Percentiles rank a stretch among this genome's conserved stretches.
phyloP scores from a whole-genome alignment of 306 rosid genomes.

The Rosa rugosa region DNA sequence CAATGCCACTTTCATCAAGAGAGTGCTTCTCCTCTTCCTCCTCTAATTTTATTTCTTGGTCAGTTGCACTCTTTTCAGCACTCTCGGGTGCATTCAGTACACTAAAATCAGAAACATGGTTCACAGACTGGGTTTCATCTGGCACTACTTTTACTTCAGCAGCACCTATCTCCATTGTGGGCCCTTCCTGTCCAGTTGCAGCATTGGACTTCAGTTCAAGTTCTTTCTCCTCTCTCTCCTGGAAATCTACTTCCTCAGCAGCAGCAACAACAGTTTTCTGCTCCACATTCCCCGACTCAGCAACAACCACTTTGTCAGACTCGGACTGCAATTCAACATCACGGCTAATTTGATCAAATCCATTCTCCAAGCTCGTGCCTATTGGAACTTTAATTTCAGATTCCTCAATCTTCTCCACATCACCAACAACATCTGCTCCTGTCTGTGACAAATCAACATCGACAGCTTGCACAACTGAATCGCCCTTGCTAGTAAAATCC shows the following conservation, averaged over 20 bases:
- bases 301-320: slow-evolving; percentile 29
- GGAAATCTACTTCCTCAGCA: slow-evolving; percentile 21
- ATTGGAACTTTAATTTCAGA: neutral
- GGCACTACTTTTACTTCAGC: slow-evolving; percentile 16
- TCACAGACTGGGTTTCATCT: slow-evolving; percentile 12
- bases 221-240: slow-evolving; percentile 18
- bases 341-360: neutral
- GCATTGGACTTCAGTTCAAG: slow-evolving; percentile 26
- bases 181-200: slow-evolving; percentile 11
- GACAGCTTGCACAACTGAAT: neutral
- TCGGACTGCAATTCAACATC: slow-evolving; percentile 29
- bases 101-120: slow-evolving; percentile 8
- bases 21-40: slow-evolving; percentile 34
- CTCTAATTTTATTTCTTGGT: slow-evolving; percentile 28
- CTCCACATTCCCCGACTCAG: slow-evolving; percentile 27
- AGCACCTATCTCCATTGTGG: neutral
- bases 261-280: slow-evolving; percentile 12
- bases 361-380: neutral
- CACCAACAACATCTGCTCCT: slow-evolving; percentile 6
- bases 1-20: slow-evolving; percentile 34
- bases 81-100: slow-evolving; percentile 21
- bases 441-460: neutral
- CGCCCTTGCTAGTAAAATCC: neutral
- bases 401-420: slow-evolving; percentile 9
- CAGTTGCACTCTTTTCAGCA: slow-evolving; percentile 27